Evolutionary conservation across 2,329 filamentous ascomycete species (phyloP), one percentile per base, ranked within the genome.

Genomic region (Hawksworthiomyces lignivorus): DNA sequence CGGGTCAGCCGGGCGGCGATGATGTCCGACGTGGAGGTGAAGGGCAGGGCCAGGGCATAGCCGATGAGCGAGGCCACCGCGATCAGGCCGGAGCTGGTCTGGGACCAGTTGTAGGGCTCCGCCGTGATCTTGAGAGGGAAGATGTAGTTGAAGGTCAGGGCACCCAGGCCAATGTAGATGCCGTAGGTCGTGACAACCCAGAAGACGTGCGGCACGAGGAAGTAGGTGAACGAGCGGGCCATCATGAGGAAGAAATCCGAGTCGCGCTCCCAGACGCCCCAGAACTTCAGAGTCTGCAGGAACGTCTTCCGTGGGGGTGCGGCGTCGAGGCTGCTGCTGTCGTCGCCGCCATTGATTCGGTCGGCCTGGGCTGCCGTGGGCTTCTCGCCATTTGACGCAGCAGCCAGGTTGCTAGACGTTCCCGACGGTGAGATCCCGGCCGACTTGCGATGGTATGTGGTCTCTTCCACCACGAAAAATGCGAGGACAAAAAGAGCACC

Each of bases 171-270:
- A 48, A 70, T 70, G 52, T 64, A 68, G 37, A 70, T 64, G 19
- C 62, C 63, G 44, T 64, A 65, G n/a, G 65, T 71, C 6, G 64
- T 60, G 33, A 71, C 60, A 10, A 71, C 68, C 69, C 69, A 72
- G 45, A 72, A 62, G 1, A 70, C 67, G 24, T 62, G 65, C 0
- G 69, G 68, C 2, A 71, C 66, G 14, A 65, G 52, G 43, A 69
- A 69, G 46, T 70, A 69, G 4, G 66, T 65, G 41, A 70, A 68
- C 0, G 65, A 64, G 32, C 69, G 62, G 1, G 60, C 34, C 48
- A 69, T 67, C 36, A 67, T 70, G 49, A 61, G 49, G 54, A 70
- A 65, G 52, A 70, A 69, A 37, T 62, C 55, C 3, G 62, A 55
- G 14, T 70, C 62, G 22, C 53, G 57, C 48, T 71, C 61, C 48